Evolutionary conservation across 345 rosid species (phyloP), one percentile per base, ranked within the genome.

Genomic region (Gossypium longicalyx): DNA sequence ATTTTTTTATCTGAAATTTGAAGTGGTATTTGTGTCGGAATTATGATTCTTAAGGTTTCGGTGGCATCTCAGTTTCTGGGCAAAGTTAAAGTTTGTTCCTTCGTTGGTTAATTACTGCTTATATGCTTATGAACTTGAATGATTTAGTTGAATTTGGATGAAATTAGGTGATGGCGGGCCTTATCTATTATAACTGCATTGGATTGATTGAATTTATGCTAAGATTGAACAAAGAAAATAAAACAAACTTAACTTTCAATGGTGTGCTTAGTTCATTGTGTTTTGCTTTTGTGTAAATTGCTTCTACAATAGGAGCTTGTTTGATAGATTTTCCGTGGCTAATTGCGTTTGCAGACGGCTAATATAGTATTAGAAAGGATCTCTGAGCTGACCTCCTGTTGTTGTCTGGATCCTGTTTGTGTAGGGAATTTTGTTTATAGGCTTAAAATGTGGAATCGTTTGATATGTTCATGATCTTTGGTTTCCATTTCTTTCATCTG

Each of bases 201-300:
- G 11, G 56, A 12, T 67, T 48, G 20, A 23, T 47, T 48, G 38
- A 6, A 8, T 67, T 48, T 66, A 20, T 44, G 53, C 25, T 64
- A 17, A 64, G 49, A 64, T 67, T 67, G 56, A 67, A 23, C 12
- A 23, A 67, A 47, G 57, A 67, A 67, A 67, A 15, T 15, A 48
- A 27, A 25, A 25, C n/a, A 23, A 25, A 16, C 12, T 2, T 25
- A 49, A 13, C 15, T 8, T 16, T 49, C 27, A 20, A 16, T 48
- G 72, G 9, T 68, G 3, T 68, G 23, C 25, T 68, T 68, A 8
- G 44, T 15, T 67, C 43, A 3, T 19, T 48, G 58, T 16, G 9
- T 23, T 1, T 49, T 67, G 12, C 57, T 6, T 49, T 52, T 17
- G 60, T 56, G 48, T 38, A 71, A 43, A 72, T 41, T 58, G 44